A percentile compares a stretch with the other conserved stretches of the same genome.
Evolutionary conservation across 2,329 filamentous ascomycete genomes (phyloP).

Genomic region (Thelonectria rubi): DNA sequence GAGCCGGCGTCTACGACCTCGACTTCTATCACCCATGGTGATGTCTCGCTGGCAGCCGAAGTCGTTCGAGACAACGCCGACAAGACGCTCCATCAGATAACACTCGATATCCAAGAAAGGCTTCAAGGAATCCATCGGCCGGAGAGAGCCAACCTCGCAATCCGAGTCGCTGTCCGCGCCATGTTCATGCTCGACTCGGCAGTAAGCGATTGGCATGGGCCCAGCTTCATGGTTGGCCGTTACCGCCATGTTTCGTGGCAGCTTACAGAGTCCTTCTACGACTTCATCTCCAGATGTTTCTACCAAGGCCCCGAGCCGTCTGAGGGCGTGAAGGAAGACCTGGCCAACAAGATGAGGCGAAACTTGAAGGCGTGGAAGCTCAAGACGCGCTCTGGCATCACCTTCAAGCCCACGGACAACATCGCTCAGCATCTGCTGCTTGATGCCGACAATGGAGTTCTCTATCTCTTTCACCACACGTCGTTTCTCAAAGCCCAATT

Average conservation of each 20-base stretch:
- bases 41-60: neutral
- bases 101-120: too few relatives aligned
- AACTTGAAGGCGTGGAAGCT: constrained; percentile 5
- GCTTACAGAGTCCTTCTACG: neutral
- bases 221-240: neutral
- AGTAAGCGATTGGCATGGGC: neutral
- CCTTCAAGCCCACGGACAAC: constrained; percentile 4
- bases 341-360: neutral
- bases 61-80: neutral
- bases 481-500: constrained; percentile 9
- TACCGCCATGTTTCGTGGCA: constrained; percentile 1
- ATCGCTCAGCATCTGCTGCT: constrained; percentile 5
- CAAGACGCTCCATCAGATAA: too few relatives aligned
- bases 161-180: neutral
- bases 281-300: neutral
- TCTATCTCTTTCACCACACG: constrained; percentile 10
- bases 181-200: constrained; percentile 9
- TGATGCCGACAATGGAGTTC: neutral
- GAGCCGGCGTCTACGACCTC: neutral
- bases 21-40: neutral
- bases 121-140: neutral
- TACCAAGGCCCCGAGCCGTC: neutral
- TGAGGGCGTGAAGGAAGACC: neutral
- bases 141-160: neutral
- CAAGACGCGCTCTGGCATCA: constrained; percentile 1